Conservation (phyloP, 345 rosid genomes). For the Toxicodendron radicans region DNA sequence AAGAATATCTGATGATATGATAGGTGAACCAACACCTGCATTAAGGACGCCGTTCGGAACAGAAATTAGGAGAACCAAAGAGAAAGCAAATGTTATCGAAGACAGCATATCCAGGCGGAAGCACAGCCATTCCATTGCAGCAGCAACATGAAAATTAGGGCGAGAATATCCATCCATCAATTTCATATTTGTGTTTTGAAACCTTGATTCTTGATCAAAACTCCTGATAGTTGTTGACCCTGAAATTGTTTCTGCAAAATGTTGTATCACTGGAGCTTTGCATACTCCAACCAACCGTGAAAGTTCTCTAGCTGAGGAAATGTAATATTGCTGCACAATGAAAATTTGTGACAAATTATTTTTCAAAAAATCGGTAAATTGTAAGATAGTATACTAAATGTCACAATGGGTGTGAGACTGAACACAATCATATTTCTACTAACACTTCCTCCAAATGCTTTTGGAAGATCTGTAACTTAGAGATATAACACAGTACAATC, state of each 20-base stretch:
- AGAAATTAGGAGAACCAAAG: conserved; percentile 12
- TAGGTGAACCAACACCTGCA: conserved; percentile 3
- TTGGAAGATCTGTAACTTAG: neutral
- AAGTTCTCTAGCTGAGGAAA: conserved; percentile 11
- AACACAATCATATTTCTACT: neutral
- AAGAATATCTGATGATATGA: neutral
- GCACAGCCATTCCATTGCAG: conserved; percentile 17
- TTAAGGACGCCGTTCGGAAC: neutral
- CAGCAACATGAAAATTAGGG: conserved; percentile 7
- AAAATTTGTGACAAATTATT: neutral
- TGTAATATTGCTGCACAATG: conserved; percentile 51
- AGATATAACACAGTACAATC: neutral
- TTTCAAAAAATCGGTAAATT: conserved; percentile 7
- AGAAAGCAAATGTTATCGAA: conserved; percentile 39
- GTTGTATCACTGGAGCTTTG: conserved; percentile 29
- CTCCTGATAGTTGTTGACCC: conserved; percentile 12
- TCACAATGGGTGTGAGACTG: neutral
- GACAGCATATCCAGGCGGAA: conserved; percentile 14
- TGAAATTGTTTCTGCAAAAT: conserved; percentile 10
- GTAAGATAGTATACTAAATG: neutral
- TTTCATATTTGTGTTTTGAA: conserved; percentile 1
- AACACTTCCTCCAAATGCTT: neutral
- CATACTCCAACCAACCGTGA: conserved; percentile 41
- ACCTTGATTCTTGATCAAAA: conserved; percentile 7
- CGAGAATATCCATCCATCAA: neutral